Evolutionary conservation across 768 basidiomycete species (phyloP).

Genomic region (Serendipita sp.): DNA sequence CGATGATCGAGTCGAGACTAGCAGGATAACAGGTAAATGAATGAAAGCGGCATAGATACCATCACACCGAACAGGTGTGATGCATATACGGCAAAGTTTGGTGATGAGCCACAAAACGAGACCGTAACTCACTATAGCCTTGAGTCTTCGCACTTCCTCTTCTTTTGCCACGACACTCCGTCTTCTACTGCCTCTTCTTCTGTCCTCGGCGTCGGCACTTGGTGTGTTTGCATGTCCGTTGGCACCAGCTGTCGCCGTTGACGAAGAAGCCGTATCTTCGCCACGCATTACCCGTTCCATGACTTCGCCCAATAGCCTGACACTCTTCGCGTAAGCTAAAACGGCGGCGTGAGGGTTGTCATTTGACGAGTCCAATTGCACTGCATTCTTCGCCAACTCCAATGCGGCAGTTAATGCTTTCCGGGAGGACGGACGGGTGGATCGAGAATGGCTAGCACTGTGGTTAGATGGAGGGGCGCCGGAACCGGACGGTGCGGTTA

Average conservation of each 20-base stretch:
- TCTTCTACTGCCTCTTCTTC: slow-evolving; percentile 42
- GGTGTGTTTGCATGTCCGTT: not conserved
- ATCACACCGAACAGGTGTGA: not conserved
- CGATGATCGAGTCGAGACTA: not conserved
- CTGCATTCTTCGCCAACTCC: slow-evolving; percentile 78
- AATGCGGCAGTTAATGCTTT: slow-evolving; percentile 73
- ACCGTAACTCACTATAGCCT: slow-evolving; percentile 58
- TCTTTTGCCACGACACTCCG: slow-evolving; percentile 78
- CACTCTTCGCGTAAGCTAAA: slow-evolving; percentile 74
- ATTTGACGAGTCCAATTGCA: slow-evolving; percentile 72
- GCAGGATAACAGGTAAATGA: not conserved
- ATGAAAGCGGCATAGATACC: not conserved
- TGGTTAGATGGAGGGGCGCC: not conserved
- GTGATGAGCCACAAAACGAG: not conserved
- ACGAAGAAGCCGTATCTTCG: slow-evolving; percentile 35
- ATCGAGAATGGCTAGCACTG: not conserved
- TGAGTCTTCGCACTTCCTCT: slow-evolving; percentile 73
- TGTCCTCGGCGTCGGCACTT: slow-evolving; percentile 35
- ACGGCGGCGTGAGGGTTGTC: slow-evolving; percentile 81
- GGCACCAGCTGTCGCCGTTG: not conserved
- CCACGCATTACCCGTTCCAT: slow-evolving; percentile 82
- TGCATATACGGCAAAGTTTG: not conserved
- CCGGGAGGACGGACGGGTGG: slow-evolving; percentile 55
- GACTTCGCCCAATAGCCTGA: slow-evolving; percentile 73
- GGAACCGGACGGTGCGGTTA: not conserved